These are phyloP conservation scores for Brassica balearica DNA, from an alignment of 441 rosid species.

Conservation along the genomic window DNA sequence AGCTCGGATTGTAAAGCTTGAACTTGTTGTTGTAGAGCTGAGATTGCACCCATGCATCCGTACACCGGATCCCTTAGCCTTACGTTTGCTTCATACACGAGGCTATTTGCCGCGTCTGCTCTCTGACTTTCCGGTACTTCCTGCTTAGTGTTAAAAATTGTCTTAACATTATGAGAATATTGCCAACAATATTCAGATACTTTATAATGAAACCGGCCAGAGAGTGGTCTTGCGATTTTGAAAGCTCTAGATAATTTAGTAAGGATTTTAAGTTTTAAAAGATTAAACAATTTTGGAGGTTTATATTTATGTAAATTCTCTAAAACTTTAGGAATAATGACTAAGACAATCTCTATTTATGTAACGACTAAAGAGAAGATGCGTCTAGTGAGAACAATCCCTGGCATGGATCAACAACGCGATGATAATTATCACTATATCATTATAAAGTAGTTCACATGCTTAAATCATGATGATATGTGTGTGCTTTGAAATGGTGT, in stretches of 20 bases:
- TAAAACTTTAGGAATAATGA: not conserved
- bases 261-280: not conserved
- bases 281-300: not conserved
- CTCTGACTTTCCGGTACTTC: slow-evolving; percentile 79
- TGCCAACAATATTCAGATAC: not conserved
- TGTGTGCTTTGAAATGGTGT: not conserved
- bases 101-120: slow-evolving; percentile 71
- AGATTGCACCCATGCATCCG: slow-evolving; percentile 83
- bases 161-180: not conserved
- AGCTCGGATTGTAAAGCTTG: slow-evolving; percentile 71
- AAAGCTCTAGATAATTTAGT: not conserved
- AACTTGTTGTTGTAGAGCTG: slow-evolving; percentile 70
- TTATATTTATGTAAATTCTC: not conserved
- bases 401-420: not conserved
- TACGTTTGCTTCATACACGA: slow-evolving; percentile 79
- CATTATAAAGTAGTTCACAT: not conserved
- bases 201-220: not conserved
- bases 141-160: slow-evolving; percentile 36
- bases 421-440: not conserved
- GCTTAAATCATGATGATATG: not conserved
- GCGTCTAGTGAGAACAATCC: not conserved
- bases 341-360: not conserved
- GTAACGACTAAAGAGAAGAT: not conserved
- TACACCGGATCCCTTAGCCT: slow-evolving; percentile 77
- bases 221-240: not conserved